These are phyloP conservation scores for Penicillium arizonense DNA, from an alignment of 495 filamentous ascomycete genomes.

Conservation along the genomic window DNA sequence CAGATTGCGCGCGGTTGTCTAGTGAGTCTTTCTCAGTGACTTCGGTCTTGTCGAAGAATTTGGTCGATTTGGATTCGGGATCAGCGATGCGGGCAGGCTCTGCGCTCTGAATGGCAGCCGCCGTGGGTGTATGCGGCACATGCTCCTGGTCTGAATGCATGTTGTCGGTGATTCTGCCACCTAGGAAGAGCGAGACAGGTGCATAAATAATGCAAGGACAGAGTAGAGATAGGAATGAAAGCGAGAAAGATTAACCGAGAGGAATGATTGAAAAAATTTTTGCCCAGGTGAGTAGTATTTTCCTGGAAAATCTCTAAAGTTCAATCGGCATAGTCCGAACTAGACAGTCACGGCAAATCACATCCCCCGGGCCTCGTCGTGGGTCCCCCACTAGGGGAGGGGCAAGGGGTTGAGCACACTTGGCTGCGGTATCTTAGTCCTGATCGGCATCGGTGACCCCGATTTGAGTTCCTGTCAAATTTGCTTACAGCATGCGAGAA, in stretches of 20 bases:
- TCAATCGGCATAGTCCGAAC: not conserved
- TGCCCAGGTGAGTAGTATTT: not conserved
- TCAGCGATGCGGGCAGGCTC: conserved; percentile 7
- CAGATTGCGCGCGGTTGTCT: conserved; percentile 18
- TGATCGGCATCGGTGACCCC: too few species aligned
- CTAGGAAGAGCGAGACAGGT: not conserved
- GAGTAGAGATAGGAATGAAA: not conserved
- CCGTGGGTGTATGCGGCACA: conserved; percentile 10
- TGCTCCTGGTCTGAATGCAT: conserved; percentile 10
- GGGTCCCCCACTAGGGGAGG: too few species aligned
- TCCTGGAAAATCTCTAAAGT: not conserved
- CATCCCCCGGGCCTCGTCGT: too few species aligned
- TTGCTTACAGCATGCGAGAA: too few species aligned
- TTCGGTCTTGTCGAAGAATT: conserved; percentile 12
- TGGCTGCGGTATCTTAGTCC: too few species aligned
- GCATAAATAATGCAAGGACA: not conserved
- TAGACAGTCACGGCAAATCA: not conserved
- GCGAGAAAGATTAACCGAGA: not conserved
- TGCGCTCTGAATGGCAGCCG: conserved; percentile 14
- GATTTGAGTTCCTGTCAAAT: too few species aligned
- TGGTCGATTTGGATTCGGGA: conserved; percentile 9
- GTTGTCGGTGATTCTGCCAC: not conserved
- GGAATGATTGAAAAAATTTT: not conserved
- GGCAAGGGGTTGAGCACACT: too few species aligned
- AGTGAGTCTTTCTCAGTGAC: conserved; percentile 18